A percentile compares a stretch with the other conserved stretches of the same genome.
These are phyloP conservation scores for Peziza echinospora DNA, from an alignment of 495 filamentous ascomycete genomes.

Conservation along the genomic window DNA sequence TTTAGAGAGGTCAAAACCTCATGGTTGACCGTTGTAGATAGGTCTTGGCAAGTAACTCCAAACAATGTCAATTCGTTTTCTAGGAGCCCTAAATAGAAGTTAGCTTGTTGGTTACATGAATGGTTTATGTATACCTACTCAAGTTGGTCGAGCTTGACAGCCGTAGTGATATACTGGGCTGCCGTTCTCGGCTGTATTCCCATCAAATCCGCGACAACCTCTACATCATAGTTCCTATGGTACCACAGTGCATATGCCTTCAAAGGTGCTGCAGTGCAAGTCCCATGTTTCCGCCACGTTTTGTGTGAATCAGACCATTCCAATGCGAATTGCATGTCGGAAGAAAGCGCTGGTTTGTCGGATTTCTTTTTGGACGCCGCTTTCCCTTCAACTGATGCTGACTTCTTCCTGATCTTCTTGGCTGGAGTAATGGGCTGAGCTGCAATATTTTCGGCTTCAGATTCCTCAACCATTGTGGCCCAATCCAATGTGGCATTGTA, in stretches of 20 bases:
- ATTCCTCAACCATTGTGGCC: background rate
- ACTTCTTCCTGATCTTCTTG: background rate
- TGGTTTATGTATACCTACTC: no score
- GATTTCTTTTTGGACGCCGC: background rate
- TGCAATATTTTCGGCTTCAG: no score
- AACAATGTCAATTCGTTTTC: no score
- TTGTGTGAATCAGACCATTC: background rate
- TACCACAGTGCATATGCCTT: conserved; percentile 40
- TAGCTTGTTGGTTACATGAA: no score
- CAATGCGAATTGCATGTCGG: background rate
- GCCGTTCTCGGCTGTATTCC: conserved; percentile 29
- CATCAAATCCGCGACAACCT: conserved; percentile 28
- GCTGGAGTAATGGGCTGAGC: background rate
- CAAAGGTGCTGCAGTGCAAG: conserved; percentile 24
- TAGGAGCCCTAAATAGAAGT: no score
- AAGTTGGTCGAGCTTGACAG: conserved; percentile 4
- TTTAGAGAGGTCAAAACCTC: no score
- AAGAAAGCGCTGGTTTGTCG: background rate
- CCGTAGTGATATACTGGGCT: conserved; percentile 6
- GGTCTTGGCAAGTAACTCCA: no score
- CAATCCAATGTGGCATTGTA: no score
- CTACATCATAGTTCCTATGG: conserved; percentile 24
- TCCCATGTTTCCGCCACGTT: background rate
- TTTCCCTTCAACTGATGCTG: background rate
- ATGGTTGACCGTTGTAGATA: no score